Evolutionary conservation across 108 stramenopile genomes (phyloP).

Genomic region (Cyclotella baltica): DNA sequence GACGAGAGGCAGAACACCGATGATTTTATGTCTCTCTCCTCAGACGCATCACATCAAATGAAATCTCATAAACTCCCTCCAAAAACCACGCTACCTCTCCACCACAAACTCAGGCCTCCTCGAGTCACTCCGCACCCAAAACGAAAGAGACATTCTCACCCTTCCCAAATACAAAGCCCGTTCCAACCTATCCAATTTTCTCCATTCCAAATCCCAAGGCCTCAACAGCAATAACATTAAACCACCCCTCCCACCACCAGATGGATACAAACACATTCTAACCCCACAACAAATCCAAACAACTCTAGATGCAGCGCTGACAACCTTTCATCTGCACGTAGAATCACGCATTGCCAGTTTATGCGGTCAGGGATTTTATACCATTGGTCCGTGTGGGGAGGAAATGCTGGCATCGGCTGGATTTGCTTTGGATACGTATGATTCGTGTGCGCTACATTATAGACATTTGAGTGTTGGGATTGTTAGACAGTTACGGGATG

Average conservation of each 20-base stretch:
- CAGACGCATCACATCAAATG: too few relatives aligned
- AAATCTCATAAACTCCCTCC: not conserved
- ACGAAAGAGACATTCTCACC: slow-evolving; percentile 48
- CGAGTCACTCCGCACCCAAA: slow-evolving; percentile 38
- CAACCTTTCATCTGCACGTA: slow-evolving; percentile 81
- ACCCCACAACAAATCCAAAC: slow-evolving; percentile 41
- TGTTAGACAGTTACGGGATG: slow-evolving; percentile 60
- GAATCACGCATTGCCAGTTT: slow-evolving; percentile 83
- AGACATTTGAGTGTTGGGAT: slow-evolving; percentile 75
- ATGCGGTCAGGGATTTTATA: slow-evolving; percentile 85
- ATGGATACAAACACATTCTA: slow-evolving; percentile 49
- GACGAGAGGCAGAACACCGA: too few relatives aligned
- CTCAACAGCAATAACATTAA: slow-evolving; percentile 13
- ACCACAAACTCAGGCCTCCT: slow-evolving; percentile 17
- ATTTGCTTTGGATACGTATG: slow-evolving; percentile 56
- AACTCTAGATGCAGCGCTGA: slow-evolving; percentile 71
- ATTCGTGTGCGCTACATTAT: slow-evolving; percentile 85
- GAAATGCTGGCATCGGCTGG: slow-evolving; percentile 65
- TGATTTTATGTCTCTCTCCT: too few relatives aligned
- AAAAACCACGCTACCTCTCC: not conserved
- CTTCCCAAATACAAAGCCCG: slow-evolving; percentile 58
- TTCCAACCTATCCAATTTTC: slow-evolving; percentile 36
- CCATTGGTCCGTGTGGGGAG: slow-evolving; percentile 93
- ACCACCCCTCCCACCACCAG: slow-evolving; percentile 49
- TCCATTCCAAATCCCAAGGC: slow-evolving; percentile 22